Evolutionary conservation across 192 early-diverging fungal genomes (phyloP).

Genomic region (Coemansia sp.): DNA sequence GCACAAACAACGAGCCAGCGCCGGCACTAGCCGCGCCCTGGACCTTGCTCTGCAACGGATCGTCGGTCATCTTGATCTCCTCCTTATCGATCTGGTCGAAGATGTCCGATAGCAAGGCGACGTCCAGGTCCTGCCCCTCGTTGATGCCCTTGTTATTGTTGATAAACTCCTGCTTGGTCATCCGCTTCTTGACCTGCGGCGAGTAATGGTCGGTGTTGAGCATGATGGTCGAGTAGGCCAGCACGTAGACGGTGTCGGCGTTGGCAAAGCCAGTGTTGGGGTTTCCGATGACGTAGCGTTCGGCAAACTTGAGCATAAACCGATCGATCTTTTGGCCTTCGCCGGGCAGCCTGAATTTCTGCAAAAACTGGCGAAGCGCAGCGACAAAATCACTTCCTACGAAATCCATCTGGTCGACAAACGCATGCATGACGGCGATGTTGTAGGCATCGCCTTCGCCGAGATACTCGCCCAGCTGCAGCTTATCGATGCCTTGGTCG

Average conservation of each 20-base stretch:
- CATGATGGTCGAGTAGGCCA: constrained; percentile 91
- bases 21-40: constrained; percentile 41
- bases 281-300: constrained; percentile 83
- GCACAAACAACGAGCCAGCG: constrained; percentile 35
- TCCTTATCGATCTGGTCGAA: constrained; percentile 78
- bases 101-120: constrained; percentile 66
- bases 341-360: constrained; percentile 87
- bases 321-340: constrained; percentile 96
- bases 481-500: constrained; percentile 82
- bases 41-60: constrained; percentile 49
- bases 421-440: constrained; percentile 95
- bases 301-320: constrained; percentile 97
- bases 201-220: constrained; percentile 92
- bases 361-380: constrained; percentile 79
- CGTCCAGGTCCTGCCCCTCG: constrained; percentile 75
- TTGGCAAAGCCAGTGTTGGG: constrained; percentile 74
- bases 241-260: constrained; percentile 89
- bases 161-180: constrained; percentile 84
- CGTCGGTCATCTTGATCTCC: constrained; percentile 94
- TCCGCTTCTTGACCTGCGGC: constrained; percentile 78
- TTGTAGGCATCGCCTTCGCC: constrained; percentile 91
- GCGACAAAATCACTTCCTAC: constrained; percentile 66
- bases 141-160: constrained; percentile 93
- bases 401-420: constrained; percentile 90
- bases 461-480: constrained; percentile 87